Conservation (phyloP, 2,329 filamentous ascomycete species). For the Basipetospora sp. region DNA sequence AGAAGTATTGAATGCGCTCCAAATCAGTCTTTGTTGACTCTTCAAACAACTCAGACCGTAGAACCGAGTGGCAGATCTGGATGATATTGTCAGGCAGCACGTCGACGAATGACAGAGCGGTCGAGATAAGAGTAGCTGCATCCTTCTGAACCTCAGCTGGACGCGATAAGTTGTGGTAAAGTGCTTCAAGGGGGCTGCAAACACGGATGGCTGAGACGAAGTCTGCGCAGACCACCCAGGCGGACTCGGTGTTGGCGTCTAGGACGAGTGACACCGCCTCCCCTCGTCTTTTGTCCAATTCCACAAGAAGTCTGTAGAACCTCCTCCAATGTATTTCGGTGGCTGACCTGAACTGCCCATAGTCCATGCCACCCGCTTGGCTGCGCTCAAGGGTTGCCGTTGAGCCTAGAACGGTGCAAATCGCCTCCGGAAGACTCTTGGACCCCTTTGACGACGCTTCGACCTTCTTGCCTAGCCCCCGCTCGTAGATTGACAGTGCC, state of each 20-base stretch:
- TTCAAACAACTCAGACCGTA: conserved; percentile 60
- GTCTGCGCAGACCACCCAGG: conserved; percentile 77
- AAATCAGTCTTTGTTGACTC: conserved; percentile 55
- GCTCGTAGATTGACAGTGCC: conserved; percentile 67
- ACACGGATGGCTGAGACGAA: conserved; percentile 63
- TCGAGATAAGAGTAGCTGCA: conserved; percentile 49
- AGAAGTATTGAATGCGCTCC: conserved; percentile 64
- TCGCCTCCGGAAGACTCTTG: conserved; percentile 55
- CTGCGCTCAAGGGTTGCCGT: conserved; percentile 51
- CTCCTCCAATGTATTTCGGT: conserved; percentile 76
- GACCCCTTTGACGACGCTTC: conserved; percentile 27
- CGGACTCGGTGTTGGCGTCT: conserved; percentile 54
- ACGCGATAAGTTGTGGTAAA: conserved; percentile 50
- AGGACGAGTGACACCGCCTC: conserved; percentile 67
- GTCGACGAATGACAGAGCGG: conserved; percentile 56
- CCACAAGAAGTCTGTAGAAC: conserved; percentile 72
- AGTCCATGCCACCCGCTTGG: conserved; percentile 53
- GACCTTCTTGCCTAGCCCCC: conserved; percentile 34
- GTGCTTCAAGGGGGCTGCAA: conserved; percentile 62
- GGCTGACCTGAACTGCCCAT: conserved; percentile 57
- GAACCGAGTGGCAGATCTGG: conserved; percentile 50
- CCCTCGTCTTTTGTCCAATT: conserved; percentile 72
- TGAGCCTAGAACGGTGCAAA: conserved; percentile 57
- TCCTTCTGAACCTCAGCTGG: conserved; percentile 39
- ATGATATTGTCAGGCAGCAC: conserved; percentile 55